Evolutionary conservation across 2,329 filamentous ascomycete genomes (phyloP).

Genomic region (Ramularia collo-cygni): DNA sequence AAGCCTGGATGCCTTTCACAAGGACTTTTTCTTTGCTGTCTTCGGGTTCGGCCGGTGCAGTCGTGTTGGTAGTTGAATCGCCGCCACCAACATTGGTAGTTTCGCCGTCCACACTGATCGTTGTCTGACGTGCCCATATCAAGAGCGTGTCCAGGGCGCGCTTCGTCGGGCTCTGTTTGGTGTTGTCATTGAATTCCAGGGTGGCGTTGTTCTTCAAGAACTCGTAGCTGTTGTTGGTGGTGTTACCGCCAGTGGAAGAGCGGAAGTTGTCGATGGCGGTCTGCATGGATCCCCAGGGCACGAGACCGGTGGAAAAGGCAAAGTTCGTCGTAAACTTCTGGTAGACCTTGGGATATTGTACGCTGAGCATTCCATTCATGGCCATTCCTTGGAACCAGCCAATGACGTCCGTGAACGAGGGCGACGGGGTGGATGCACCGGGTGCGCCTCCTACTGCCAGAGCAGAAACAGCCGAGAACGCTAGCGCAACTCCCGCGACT

Average conservation of each 20-base stretch:
- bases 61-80: slow-evolving; percentile 7
- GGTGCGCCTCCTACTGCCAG: slow-evolving; percentile 49
- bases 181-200: slow-evolving; percentile 60
- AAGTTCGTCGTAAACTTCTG: slow-evolving; percentile 89
- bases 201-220: slow-evolving; percentile 73
- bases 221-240: slow-evolving; percentile 69
- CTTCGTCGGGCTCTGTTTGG: slow-evolving; percentile 34
- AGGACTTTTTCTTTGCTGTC: slow-evolving; percentile 43
- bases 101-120: slow-evolving; percentile 37
- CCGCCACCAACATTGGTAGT: slow-evolving; percentile 21
- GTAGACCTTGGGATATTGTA: slow-evolving; percentile 80
- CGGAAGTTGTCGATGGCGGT: slow-evolving; percentile 78
- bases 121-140: slow-evolving; percentile 28
- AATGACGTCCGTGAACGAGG: slow-evolving; percentile 77
- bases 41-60: slow-evolving; percentile 22
- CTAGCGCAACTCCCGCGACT: slow-evolving; percentile 75
- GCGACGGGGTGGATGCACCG: slow-evolving; percentile 62
- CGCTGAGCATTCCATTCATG: slow-evolving; percentile 92
- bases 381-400: slow-evolving; percentile 91
- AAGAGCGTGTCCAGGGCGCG: slow-evolving; percentile 22
- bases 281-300: slow-evolving; percentile 79
- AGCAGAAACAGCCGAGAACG: slow-evolving; percentile 66
- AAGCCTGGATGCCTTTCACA: slow-evolving; percentile 73
- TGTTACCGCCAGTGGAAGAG: slow-evolving; percentile 71
- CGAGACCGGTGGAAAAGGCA: slow-evolving; percentile 77